Evolutionary conservation across 495 filamentous ascomycete species (phyloP).

Genomic region (Penicillium mononematosum): DNA sequence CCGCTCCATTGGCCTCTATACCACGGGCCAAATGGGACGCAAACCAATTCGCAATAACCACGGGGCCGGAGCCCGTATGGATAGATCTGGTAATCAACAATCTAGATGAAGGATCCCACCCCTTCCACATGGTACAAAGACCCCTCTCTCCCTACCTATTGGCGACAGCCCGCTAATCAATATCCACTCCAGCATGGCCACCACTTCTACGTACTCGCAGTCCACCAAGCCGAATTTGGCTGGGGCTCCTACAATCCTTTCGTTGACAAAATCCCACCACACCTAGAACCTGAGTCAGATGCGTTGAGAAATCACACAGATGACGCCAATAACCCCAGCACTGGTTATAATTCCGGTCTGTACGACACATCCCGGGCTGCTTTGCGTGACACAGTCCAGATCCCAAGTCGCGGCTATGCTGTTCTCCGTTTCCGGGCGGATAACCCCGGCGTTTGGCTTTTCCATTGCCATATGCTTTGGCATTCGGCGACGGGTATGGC

Average conservation of each 20-base stretch:
- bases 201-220: conserved; percentile 70
- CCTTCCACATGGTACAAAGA: conserved; percentile 48
- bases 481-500: conserved; percentile 53
- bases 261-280: conserved; percentile 32
- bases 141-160: background rate
- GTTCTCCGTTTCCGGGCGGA: conserved; percentile 65
- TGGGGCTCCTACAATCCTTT: conserved; percentile 51
- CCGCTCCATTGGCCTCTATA: conserved; percentile 30
- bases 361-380: conserved; percentile 32
- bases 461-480: conserved; percentile 69
- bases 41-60: conserved; percentile 40
- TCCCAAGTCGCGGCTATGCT: conserved; percentile 57
- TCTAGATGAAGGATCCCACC: conserved; percentile 49
- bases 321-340: background rate
- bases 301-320: background rate
- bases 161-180: background rate
- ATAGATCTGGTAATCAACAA: conserved; percentile 55
- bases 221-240: conserved; percentile 35
- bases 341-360: conserved; percentile 28
- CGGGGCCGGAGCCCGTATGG: conserved; percentile 32
- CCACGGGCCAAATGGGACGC: conserved; percentile 39
- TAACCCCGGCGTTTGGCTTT: conserved; percentile 60
- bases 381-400: conserved; percentile 57
- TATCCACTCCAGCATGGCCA: conserved; percentile 72
- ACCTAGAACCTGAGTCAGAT: conserved; percentile 5